phyloP scores from a whole-genome alignment of 2,329 filamentous ascomycete genomes.

The Mycosphaerelloides madeirae region DNA sequence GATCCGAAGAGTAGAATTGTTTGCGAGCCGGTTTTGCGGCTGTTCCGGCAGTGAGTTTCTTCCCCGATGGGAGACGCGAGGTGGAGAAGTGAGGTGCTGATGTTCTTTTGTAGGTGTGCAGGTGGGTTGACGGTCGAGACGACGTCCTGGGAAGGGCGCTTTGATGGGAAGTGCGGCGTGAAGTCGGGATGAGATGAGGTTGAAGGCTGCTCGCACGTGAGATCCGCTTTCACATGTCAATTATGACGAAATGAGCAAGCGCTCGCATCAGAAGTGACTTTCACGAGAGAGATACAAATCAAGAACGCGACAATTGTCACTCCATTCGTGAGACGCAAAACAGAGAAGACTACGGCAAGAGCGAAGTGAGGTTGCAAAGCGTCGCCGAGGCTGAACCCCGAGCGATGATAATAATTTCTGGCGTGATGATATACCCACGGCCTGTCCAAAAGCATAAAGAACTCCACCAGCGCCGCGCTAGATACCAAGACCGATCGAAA shows the following conservation, averaged over 20 bases:
- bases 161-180: constrained; percentile 17
- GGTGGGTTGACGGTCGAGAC: constrained; percentile 58
- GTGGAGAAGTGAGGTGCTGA: constrained; percentile 12
- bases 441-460: neutral
- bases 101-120: constrained; percentile 40
- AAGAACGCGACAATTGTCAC: no score
- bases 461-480: constrained; percentile 35
- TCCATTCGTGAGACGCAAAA: no score
- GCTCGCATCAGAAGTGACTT: no score
- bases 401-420: neutral
- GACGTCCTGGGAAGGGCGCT: constrained; percentile 53
- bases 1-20: constrained; percentile 41
- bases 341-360: no score
- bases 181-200: constrained; percentile 1
- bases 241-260: no score
- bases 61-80: neutral
- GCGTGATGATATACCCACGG: no score
- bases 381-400: no score
- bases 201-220: no score
- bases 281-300: no score
- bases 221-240: no score
- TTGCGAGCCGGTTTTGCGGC: constrained; percentile 54
- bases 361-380: no score
- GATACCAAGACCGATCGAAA: constrained; percentile 1
- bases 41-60: constrained; percentile 58